Base-by-base conservation (phyloP, 106 monocot species). In the Gastrodia elata region DNA sequence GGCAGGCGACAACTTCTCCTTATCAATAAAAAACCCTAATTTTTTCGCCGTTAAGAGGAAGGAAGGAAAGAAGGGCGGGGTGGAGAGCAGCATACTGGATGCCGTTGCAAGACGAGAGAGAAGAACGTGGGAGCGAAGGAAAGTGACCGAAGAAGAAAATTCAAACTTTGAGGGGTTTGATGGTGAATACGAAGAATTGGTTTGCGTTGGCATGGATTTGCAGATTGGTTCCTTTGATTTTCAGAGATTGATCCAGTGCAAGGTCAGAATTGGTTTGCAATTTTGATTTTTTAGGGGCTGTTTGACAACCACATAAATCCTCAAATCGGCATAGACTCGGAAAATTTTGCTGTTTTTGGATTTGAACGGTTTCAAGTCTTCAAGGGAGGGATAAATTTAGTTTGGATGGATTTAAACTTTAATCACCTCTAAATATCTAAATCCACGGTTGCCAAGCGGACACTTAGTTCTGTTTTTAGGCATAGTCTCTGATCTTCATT, bases 171-270 rank as follows among this genome's bases (percentile, higher is more conserved):
- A 7, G 42, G 75, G 7, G 14, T 65, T 24, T 33, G 43, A 8
- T 13, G 75, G 27, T 8, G 56, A 20, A 20, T 24, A 55, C 28
- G 75, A 65, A 8, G 32, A 35, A 39, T 15, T n/a, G 24, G 39
- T 27, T 26, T 24, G 39, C 24, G 40, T 8, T 26, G 40, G 18
- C 24, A 24, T 40, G 0, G 40, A 8, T 11, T 2, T 40, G 41
- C 65, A 33, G 65, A 67, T 68, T 67, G 75, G 43, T 26, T 46
- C 43, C 2, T 24, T 59, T 30, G 77, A 71, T 38, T 77, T 22
- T 77, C 77, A 22, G 11, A 22, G 25, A 58, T 77, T 41, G 77
- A 77, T 71, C 70, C 71, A 5, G 77, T 77, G 4, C 70, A 70
- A 40, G 76, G 75, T 76, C 33, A 68, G 65, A 42, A 8, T n/a